Evolutionary conservation across 2,329 filamentous ascomycete genomes (phyloP).

Genomic region (Dothistroma pini): DNA sequence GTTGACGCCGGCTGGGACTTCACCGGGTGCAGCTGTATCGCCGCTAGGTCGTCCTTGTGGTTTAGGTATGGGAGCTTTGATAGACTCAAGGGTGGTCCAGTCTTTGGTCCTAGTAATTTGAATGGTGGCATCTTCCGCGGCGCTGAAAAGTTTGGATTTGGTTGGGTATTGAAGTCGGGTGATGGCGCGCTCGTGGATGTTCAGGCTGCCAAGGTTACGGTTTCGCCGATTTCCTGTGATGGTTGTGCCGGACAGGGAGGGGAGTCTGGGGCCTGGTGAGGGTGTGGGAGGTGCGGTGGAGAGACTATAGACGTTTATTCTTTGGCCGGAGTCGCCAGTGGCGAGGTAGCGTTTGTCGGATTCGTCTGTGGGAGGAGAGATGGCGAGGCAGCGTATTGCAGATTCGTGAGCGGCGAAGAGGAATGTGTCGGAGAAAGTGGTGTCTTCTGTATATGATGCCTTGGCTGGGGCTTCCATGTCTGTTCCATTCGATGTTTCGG

Average conservation of each 20-base stretch:
- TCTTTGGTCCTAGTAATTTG: conserved; percentile 83
- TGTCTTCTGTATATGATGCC: conserved; percentile 27
- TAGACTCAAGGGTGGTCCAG: conserved; percentile 80
- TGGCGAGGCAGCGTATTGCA: conserved; percentile 80
- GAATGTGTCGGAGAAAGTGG: conserved; percentile 85
- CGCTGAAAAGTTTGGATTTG: conserved; percentile 80
- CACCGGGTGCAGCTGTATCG: conserved; percentile 80
- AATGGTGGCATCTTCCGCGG: conserved; percentile 86
- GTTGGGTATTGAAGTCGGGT: conserved; percentile 79
- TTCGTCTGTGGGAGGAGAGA: conserved; percentile 60
- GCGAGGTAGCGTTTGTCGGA: conserved; percentile 81
- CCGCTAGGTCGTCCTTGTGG: conserved; percentile 76
- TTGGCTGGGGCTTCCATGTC: conserved; percentile 6
- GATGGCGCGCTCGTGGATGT: conserved; percentile 81
- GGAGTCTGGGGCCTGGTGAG: conserved; percentile 56
- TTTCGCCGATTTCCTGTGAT: conserved; percentile 84
- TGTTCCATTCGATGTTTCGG: not conserved
- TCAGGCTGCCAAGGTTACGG: conserved; percentile 77
- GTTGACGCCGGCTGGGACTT: conserved; percentile 82
- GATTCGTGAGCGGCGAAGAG: conserved; percentile 92
- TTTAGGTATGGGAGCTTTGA: conserved; percentile 85
- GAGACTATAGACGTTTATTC: conserved; percentile 90
- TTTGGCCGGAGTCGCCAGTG: conserved; percentile 87
- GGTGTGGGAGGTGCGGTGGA: conserved; percentile 56
- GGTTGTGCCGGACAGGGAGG: conserved; percentile 63